These are phyloP conservation scores for Santalum album DNA, from an alignment of 164 flowering plant genomes.

Conservation along the genomic window DNA sequence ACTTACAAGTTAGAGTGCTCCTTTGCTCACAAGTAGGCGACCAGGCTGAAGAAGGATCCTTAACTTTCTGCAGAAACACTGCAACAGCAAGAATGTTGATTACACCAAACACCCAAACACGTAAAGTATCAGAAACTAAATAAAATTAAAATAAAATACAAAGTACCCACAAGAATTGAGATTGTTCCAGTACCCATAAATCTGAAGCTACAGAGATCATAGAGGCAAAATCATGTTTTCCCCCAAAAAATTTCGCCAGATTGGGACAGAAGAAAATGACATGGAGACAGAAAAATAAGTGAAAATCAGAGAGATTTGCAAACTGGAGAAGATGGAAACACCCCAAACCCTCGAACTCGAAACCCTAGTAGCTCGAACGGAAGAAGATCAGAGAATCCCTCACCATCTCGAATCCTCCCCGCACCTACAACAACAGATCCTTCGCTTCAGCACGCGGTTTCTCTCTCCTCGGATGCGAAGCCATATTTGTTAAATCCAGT, in stretches of 20 bases:
- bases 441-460: conserved; percentile 10
- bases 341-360: not conserved
- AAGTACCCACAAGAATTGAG: too few relatives aligned
- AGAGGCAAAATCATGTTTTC: not conserved
- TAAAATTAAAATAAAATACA: too few relatives aligned
- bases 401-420: not conserved
- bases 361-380: not conserved
- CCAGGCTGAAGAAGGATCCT: too few relatives aligned
- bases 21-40: too few relatives aligned
- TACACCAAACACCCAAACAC: too few relatives aligned
- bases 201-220: not conserved
- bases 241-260: too few relatives aligned
- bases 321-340: not conserved
- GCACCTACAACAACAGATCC: not conserved
- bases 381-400: not conserved
- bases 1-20: too few relatives aligned
- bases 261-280: too few relatives aligned
- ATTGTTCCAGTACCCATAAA: too few relatives aligned
- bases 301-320: not conserved
- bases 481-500: conserved; percentile 17
- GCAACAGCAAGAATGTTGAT: too few relatives aligned
- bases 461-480: conserved; percentile 17
- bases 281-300: too few relatives aligned
- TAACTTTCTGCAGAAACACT: not conserved
- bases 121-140: too few relatives aligned